phyloP scores from a whole-genome alignment of 768 basidiomycete species.

The Rhizopogon rudus region DNA sequence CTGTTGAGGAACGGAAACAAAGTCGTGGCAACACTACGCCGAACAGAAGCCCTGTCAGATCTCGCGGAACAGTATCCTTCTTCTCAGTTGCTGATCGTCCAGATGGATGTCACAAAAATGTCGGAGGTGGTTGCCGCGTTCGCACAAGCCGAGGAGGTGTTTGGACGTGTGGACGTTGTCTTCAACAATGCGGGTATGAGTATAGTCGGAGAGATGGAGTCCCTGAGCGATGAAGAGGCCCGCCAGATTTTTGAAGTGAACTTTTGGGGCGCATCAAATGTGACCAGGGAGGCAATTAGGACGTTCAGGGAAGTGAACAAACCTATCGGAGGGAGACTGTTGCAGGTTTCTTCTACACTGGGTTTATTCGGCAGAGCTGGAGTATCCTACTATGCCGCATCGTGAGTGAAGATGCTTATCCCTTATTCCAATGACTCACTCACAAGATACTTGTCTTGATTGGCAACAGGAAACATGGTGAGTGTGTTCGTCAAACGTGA shows the following conservation, averaged over 20 bases:
- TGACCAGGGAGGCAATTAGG: conserved; percentile 26
- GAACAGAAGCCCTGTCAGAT: conserved; percentile 15
- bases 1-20: conserved; percentile 29
- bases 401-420: conserved; percentile 10
- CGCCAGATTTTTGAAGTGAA: conserved; percentile 34
- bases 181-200: conserved; percentile 33
- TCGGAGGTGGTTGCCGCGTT: conserved; percentile 25
- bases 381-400: conserved; percentile 20
- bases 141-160: conserved; percentile 19
- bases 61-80: conserved; percentile 12
- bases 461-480: conserved; percentile 4
- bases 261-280: conserved; percentile 27
- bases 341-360: conserved; percentile 28
- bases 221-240: conserved; percentile 23
- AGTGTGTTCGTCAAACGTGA: not conserved
- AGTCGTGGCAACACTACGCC: conserved; percentile 36
- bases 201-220: conserved; percentile 29
- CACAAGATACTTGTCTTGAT: too few species aligned
- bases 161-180: conserved; percentile 33
- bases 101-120: conserved; percentile 26
- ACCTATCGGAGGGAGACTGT: conserved; percentile 28
- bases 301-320: conserved; percentile 34
- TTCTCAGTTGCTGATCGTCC: conserved; percentile 16
- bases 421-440: not conserved
- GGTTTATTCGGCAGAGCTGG: conserved; percentile 11